A percentile compares a stretch with the other conserved stretches of the same genome.
phyloP scores from a whole-genome alignment of 2,329 filamentous ascomycete genomes.

The Zasmidium cellare region DNA sequence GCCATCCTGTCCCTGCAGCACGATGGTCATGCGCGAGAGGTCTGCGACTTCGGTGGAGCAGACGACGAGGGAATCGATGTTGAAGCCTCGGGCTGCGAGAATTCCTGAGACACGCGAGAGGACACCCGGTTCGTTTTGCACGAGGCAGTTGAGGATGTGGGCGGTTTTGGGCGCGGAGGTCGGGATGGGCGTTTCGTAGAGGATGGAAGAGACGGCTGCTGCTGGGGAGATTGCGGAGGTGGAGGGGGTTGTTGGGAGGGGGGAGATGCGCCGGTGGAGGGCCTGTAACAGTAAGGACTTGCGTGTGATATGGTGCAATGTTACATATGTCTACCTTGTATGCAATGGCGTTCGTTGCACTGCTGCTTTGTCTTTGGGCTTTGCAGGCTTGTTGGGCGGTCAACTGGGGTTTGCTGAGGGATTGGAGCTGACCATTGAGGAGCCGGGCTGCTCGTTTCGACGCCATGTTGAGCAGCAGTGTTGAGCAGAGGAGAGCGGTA shows the following conservation, averaged over 20 bases:
- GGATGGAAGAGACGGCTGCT: slow-evolving; percentile 94
- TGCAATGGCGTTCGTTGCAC: slow-evolving; percentile 81
- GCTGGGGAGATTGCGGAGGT: slow-evolving; percentile 78
- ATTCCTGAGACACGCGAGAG: slow-evolving; percentile 95
- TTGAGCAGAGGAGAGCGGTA: background rate
- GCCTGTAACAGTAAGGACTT: slow-evolving; percentile 44
- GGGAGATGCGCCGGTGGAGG: slow-evolving; percentile 83
- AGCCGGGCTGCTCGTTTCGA: slow-evolving; percentile 34
- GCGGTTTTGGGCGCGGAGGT: slow-evolving; percentile 83
- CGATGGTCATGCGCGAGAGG: slow-evolving; percentile 97
- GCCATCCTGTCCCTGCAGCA: slow-evolving; percentile 91
- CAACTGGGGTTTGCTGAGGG: slow-evolving; percentile 47
- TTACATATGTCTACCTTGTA: slow-evolving; percentile 68
- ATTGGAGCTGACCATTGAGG: slow-evolving; percentile 20
- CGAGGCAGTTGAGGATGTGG: slow-evolving; percentile 95
- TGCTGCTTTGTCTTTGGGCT: slow-evolving; percentile 46
- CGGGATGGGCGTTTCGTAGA: slow-evolving; percentile 93
- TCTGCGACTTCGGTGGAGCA: slow-evolving; percentile 98
- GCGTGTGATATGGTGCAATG: background rate
- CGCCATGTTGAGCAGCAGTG: slow-evolving; percentile 28
- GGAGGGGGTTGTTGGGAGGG: slow-evolving; percentile 67
- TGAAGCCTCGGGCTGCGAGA: slow-evolving; percentile 93
- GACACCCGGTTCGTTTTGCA: slow-evolving; percentile 98
- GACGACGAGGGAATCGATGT: slow-evolving; percentile 97
- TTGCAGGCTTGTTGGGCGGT: slow-evolving; percentile 86